phyloP scores from a whole-genome alignment of 768 basidiomycete genomes.

The Amanita jacksonii region DNA sequence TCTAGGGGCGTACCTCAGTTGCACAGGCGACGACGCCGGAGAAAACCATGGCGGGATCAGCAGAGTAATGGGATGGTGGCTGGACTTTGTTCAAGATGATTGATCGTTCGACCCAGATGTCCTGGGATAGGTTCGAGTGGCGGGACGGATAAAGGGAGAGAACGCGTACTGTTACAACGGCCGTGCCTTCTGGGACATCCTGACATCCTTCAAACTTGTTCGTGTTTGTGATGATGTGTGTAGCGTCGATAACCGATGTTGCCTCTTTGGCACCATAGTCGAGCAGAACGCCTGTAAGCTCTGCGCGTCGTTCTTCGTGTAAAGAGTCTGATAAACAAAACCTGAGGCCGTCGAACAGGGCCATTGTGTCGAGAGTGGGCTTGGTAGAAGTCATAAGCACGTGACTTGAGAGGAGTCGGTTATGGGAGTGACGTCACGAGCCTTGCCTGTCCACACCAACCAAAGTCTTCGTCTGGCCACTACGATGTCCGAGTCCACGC shows the following conservation, averaged over 20 bases:
- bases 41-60: slow-evolving; percentile 72
- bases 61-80: slow-evolving; percentile 58
- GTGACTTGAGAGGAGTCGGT: too few relatives aligned
- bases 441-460: too few relatives aligned
- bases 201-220: slow-evolving; percentile 46
- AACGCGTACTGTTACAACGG: slow-evolving; percentile 29
- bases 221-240: slow-evolving; percentile 47
- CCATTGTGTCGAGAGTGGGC: too few relatives aligned
- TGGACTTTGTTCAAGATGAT: slow-evolving; percentile 48
- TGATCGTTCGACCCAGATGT: slow-evolving; percentile 65
- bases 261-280: slow-evolving; percentile 38
- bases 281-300: slow-evolving; percentile 40
- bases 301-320: slow-evolving; percentile 25
- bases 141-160: background rate
- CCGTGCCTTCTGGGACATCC: slow-evolving; percentile 23
- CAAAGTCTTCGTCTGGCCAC: background rate
- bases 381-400: background rate
- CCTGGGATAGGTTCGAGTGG: slow-evolving; percentile 21
- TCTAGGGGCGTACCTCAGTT: slow-evolving; percentile 38
- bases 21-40: slow-evolving; percentile 74
- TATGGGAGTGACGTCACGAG: too few relatives aligned
- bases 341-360: slow-evolving; percentile 29
- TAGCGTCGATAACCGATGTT: slow-evolving; percentile 22
- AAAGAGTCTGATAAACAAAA: slow-evolving; percentile 46
- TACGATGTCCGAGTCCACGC: too few relatives aligned